These are phyloP conservation scores for Aegle marmelos DNA, from an alignment of 345 rosid genomes.

Conservation along the genomic window DNA sequence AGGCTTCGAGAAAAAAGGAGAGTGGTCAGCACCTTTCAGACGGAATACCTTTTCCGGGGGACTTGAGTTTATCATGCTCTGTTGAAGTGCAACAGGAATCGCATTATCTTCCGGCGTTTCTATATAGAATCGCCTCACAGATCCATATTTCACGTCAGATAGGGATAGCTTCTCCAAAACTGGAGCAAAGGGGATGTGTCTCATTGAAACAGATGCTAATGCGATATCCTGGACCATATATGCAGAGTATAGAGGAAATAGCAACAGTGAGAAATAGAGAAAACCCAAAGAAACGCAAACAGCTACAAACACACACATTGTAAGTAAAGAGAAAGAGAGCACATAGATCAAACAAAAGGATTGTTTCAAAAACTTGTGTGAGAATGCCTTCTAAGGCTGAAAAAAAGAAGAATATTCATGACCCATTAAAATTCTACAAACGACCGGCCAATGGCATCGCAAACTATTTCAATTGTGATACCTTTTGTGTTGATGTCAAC, in stretches of 20 bases:
- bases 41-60: conserved; percentile 79
- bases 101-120: conserved; percentile 80
- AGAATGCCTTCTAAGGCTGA: neutral
- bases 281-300: neutral
- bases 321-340: neutral
- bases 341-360: neutral
- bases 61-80: conserved; percentile 68
- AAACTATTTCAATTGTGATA: neutral
- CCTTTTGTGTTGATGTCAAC: neutral
- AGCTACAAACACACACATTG: neutral
- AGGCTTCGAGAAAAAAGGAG: conserved; percentile 99
- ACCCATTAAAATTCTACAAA: neutral
- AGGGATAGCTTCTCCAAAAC: conserved; percentile 86
- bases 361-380: neutral
- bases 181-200: conserved; percentile 90
- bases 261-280: neutral
- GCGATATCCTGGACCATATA: conserved; percentile 66
- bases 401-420: neutral
- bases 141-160: conserved; percentile 61
- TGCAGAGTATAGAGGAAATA: conserved; percentile 8
- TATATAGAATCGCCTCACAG: conserved; percentile 78
- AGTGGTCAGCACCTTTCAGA: conserved; percentile 91
- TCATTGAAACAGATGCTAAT: conserved; percentile 91
- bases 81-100: conserved; percentile 66
- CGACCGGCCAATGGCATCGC: neutral